Evolutionary conservation across 192 early-diverging fungal genomes (phyloP), one percentile per base, ranked within the genome.

Genomic region (Gryganskiella cystojenkinii): DNA sequence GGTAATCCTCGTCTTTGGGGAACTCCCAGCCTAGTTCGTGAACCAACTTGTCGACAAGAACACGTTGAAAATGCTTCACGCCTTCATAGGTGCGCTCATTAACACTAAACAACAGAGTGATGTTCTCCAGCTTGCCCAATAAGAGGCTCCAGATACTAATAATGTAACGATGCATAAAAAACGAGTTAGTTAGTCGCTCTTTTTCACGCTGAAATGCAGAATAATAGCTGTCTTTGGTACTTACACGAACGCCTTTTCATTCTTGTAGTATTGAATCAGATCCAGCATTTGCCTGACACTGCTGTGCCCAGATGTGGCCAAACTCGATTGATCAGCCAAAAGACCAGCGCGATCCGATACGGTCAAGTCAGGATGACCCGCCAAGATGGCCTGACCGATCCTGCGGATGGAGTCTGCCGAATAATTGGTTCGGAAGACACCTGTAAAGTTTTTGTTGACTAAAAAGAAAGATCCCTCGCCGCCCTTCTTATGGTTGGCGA

Each of bases 351-450:
- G 88, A 78, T 98, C 97, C 24, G 83, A 53, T 4, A 82, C 81
- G 46, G 94, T 70, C 70, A 71, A n/a, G 67, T 83, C 5, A 80
- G 56, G 37, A 86, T 64, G 33, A 24, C 82, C 83, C 10, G 80
- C 70, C 45, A 78, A 81, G 13, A 88, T 80, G 3, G 85, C 88
- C 8, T 71, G 59, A 6, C 82, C 90, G 31, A 93, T 64, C 4
- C 74, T 62, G 30, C 51, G 62, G 52, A 91, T 72, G 19, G 83
- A 71, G 0, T 80, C 70, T 25, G 81, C 56, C 25, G 90, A 80
- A 58, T 93, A 93, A 31, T 90, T 86, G 8, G 96, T 95, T 19
- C 96, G 89, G 83, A 91, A 98, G 53, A 98, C 84, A 3, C 93
- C 91, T n/a, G 90, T 91, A 44, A 86, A 87, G 46, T 83, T 83